Evolutionary conservation across 306 rosid genomes (phyloP).

Genomic region (Gastrolobium bilobum): DNA sequence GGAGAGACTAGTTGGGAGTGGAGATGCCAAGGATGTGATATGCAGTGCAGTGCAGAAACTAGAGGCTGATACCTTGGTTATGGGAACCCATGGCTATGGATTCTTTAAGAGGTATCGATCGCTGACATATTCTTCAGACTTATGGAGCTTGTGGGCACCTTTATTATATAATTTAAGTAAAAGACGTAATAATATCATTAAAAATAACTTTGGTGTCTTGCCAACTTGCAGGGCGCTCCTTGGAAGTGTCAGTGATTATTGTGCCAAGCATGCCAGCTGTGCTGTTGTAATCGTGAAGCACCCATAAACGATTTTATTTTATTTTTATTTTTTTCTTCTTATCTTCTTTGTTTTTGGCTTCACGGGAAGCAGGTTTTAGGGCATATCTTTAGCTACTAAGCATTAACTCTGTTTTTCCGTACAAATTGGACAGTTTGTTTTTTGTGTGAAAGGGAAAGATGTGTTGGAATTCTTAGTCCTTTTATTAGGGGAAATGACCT

Average conservation of each 20-base stretch:
- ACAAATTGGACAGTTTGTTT: background rate
- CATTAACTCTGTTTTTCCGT: background rate
- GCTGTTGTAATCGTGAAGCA: conserved; percentile 82
- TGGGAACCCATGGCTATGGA: conserved; percentile 91
- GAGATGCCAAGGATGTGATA: conserved; percentile 81
- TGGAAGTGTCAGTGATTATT: conserved; percentile 87
- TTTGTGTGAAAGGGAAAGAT: background rate
- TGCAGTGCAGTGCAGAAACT: conserved; percentile 70
- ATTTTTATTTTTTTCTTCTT: background rate
- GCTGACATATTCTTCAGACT: background rate
- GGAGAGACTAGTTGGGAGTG: conserved; percentile 68
- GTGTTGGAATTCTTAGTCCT: background rate
- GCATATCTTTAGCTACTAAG: background rate
- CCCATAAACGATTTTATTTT: conserved; percentile 36
- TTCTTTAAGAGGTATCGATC: conserved; percentile 72
- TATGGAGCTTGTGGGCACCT: background rate
- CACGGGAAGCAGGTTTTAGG: background rate
- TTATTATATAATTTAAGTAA: background rate
- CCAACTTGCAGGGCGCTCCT: conserved; percentile 66
- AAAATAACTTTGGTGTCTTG: background rate
- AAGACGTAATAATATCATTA: background rate
- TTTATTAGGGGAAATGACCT: background rate
- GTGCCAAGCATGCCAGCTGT: conserved; percentile 75
- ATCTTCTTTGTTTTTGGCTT: background rate
- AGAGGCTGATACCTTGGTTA: conserved; percentile 74